Evolutionary conservation across 116 monocot genomes (phyloP).

Genomic region (Thalassia testudinum): DNA sequence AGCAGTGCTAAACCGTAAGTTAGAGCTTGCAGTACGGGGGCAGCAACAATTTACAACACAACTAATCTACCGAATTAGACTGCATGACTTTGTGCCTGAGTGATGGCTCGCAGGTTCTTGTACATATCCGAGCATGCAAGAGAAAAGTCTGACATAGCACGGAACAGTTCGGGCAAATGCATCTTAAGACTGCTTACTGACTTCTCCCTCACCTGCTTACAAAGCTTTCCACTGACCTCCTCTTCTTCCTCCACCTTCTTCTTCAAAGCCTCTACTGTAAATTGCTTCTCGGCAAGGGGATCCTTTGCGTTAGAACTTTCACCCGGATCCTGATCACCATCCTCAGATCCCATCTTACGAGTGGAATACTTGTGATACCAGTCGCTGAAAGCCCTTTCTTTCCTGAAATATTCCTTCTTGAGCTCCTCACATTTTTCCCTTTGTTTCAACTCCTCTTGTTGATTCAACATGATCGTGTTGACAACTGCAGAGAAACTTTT

Average conservation of each 20-base stretch:
- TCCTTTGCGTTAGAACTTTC: constrained; percentile 31
- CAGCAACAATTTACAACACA: no score
- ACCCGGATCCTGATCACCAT: constrained; percentile 9
- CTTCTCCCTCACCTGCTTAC: constrained; percentile 79
- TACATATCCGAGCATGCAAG: constrained; percentile 42
- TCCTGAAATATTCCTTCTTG: constrained; percentile 26
- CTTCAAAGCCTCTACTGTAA: constrained; percentile 45
- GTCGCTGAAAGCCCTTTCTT: constrained; percentile 45
- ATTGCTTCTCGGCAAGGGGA: constrained; percentile 30
- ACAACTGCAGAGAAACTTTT: constrained; percentile 46
- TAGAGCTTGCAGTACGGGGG: no score
- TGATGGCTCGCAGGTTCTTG: constrained; percentile 25
- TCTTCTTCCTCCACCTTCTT: constrained; percentile 43
- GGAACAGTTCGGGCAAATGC: constrained; percentile 77
- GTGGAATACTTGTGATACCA: constrained; percentile 44
- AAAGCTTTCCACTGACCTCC: constrained; percentile 26
- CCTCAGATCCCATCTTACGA: constrained; percentile 1
- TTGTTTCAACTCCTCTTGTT: constrained; percentile 55
- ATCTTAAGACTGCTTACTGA: constrained; percentile 49
- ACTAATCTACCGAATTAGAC: no score
- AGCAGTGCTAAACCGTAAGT: no score
- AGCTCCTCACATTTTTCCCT: constrained; percentile 39
- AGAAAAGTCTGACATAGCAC: constrained; percentile 59
- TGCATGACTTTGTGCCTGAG: constrained; percentile 4
- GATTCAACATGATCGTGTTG: constrained; percentile 28